phyloP scores from a whole-genome alignment of 1,284 basidiomycete species.

The Athelia sp. region DNA sequence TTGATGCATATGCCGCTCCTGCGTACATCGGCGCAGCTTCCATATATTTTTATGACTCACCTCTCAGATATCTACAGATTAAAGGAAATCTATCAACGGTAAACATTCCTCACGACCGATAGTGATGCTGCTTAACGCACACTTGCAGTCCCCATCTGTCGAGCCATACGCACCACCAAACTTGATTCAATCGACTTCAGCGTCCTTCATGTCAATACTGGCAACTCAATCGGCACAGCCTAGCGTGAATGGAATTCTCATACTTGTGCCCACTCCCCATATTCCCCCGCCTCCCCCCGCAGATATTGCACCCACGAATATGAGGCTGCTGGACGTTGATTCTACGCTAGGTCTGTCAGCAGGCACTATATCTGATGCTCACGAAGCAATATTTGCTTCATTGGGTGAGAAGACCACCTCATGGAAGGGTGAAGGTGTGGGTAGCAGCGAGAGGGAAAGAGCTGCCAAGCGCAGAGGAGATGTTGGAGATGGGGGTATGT shows the following conservation, averaged over 20 bases:
- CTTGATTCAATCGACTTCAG: slow-evolving; percentile 50
- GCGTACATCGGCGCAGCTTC: slow-evolving; percentile 41
- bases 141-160: slow-evolving; percentile 13
- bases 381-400: slow-evolving; percentile 28
- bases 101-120: not conserved
- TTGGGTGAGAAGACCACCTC: slow-evolving; percentile 15
- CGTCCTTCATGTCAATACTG: slow-evolving; percentile 43
- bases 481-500: slow-evolving; percentile 52
- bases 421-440: slow-evolving; percentile 9
- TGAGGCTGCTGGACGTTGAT: slow-evolving; percentile 25
- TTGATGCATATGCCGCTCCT: slow-evolving; percentile 50
- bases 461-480: slow-evolving; percentile 16
- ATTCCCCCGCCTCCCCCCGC: slow-evolving; percentile 35
- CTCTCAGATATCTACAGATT: slow-evolving; percentile 50
- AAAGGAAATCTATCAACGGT: slow-evolving; percentile 19
- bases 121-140: slow-evolving; percentile 9
- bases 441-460: slow-evolving; percentile 4
- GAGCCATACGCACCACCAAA: slow-evolving; percentile 51
- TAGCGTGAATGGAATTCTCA: slow-evolving; percentile 19
- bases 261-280: slow-evolving; percentile 50
- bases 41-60: slow-evolving; percentile 35
- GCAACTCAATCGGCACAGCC: slow-evolving; percentile 7
- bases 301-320: slow-evolving; percentile 24
- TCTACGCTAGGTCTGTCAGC: slow-evolving; percentile 31
- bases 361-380: slow-evolving; percentile 27